Conservation (phyloP, 1,284 basidiomycete genomes). For the Cryptococcus depauperatus region DNA sequence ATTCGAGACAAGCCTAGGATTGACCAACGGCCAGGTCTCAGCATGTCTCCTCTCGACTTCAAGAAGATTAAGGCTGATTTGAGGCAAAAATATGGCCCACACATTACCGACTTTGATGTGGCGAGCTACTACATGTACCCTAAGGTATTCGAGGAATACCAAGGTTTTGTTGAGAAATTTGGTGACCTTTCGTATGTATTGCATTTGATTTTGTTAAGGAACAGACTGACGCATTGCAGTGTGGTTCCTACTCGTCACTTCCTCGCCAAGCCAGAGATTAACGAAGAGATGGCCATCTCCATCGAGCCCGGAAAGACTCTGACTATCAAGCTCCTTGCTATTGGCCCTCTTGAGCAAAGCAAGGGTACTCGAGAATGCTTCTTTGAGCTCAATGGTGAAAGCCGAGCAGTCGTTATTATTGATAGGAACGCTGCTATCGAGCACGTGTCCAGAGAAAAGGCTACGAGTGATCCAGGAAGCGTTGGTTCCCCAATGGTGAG, state of each 20-base stretch:
- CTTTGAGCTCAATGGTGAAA: slow-evolving; percentile 97
- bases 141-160: slow-evolving; percentile 95
- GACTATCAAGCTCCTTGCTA: slow-evolving; percentile 91
- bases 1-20: slow-evolving; percentile 92
- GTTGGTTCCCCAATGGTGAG: slow-evolving; percentile 80
- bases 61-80: slow-evolving; percentile 91
- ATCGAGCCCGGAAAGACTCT: slow-evolving; percentile 97
- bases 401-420: slow-evolving; percentile 86
- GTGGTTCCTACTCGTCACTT: slow-evolving; percentile 96
- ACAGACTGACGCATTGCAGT: slow-evolving; percentile 44
- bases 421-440: slow-evolving; percentile 95
- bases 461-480: slow-evolving; percentile 83
- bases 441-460: slow-evolving; percentile 87
- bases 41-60: slow-evolving; percentile 83
- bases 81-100: slow-evolving; percentile 85
- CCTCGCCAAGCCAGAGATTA: slow-evolving; percentile 80
- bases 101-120: slow-evolving; percentile 87
- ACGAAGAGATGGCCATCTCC: slow-evolving; percentile 92
- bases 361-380: slow-evolving; percentile 88
- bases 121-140: slow-evolving; percentile 68
- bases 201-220: neutral
- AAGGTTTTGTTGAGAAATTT: slow-evolving; percentile 86
- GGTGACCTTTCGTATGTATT: slow-evolving; percentile 74
- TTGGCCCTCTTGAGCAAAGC: slow-evolving; percentile 84
- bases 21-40: slow-evolving; percentile 83